Evolutionary conservation across 1,284 basidiomycete species (phyloP).

Genomic region (Ceratobasidium sp.): DNA sequence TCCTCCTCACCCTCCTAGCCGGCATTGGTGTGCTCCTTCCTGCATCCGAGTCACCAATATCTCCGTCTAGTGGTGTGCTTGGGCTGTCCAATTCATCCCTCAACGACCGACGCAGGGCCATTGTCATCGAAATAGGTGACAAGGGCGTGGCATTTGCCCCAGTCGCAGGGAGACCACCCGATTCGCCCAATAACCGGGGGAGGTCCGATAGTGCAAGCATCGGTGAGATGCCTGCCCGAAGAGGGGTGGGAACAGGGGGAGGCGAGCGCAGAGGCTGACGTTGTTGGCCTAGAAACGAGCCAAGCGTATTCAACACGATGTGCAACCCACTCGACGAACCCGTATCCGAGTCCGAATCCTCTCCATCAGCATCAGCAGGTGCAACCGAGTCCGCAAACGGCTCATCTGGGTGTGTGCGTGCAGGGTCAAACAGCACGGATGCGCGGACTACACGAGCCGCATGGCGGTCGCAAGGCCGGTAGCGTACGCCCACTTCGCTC

Average conservation of each 20-base stretch:
- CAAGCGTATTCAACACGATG: conserved; percentile 20
- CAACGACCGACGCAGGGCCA: conserved; percentile 25
- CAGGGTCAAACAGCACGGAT: conserved; percentile 35
- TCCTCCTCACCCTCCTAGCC: conserved; percentile 32
- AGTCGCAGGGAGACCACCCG: conserved; percentile 18
- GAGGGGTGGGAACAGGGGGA: conserved; percentile 35
- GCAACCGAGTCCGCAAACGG: conserved; percentile 8
- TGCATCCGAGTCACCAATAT: conserved; percentile 30
- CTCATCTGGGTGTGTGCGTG: conserved; percentile 32
- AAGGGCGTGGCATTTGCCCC: conserved; percentile 40
- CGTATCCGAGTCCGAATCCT: conserved; percentile 38
- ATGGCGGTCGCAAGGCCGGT: conserved; percentile 33
- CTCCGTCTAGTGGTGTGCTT: conserved; percentile 27
- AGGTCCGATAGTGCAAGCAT: conserved; percentile 38
- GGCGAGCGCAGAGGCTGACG: conserved; percentile 39
- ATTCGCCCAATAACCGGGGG: conserved; percentile 26
- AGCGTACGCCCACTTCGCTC: conserved; percentile 38
- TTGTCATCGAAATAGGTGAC: conserved; percentile 23
- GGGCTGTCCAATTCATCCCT: conserved; percentile 26
- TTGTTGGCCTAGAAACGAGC: conserved; percentile 19
- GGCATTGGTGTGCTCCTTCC: conserved; percentile 35
- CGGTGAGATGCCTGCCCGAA: conserved; percentile 9
- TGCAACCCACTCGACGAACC: conserved; percentile 6
- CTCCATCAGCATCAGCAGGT: conserved; percentile 11
- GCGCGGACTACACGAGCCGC: conserved; percentile 27